Evolutionary conservation across 2,329 filamentous ascomycete genomes (phyloP).

Genomic region (Myriosclerotinia duriaeana): DNA sequence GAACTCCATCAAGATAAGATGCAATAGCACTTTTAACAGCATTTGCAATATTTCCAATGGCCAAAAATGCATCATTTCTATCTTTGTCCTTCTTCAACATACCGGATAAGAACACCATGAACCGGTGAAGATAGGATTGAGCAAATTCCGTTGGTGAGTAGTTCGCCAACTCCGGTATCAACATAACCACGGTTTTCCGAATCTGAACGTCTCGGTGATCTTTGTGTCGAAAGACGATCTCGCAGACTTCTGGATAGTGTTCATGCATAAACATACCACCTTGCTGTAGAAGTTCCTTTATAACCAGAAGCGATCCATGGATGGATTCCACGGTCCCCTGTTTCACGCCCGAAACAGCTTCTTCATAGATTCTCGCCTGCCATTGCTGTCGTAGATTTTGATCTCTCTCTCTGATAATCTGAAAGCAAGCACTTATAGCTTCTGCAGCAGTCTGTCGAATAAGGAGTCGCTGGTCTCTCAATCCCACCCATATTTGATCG

Average conservation of each 20-base stretch:
- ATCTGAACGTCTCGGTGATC: conserved; percentile 89
- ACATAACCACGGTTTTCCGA: conserved; percentile 81
- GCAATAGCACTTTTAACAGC: conserved; percentile 94
- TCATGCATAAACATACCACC: conserved; percentile 99
- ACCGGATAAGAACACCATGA: conserved; percentile 93
- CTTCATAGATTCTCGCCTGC: conserved; percentile 88
- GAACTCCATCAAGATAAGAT: conserved; percentile 89
- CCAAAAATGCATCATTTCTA: conserved; percentile 88
- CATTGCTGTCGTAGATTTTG: conserved; percentile 80
- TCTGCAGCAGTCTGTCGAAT: conserved; percentile 91
- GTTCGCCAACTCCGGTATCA: conserved; percentile 89
- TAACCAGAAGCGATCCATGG: conserved; percentile 88
- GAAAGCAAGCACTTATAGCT: conserved; percentile 90
- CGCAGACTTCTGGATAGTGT: conserved; percentile 86
- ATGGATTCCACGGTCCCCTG: conserved; percentile 81
- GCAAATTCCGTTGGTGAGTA: conserved; percentile 92
- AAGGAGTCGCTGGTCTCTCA: conserved; percentile 84
- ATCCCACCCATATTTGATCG: conserved; percentile 91
- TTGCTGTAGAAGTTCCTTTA: conserved; percentile 90
- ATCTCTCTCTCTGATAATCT: conserved; percentile 92
- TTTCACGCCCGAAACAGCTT: conserved; percentile 77
- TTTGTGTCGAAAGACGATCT: conserved; percentile 88
- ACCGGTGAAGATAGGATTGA: conserved; percentile 83
- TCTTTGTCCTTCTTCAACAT: conserved; percentile 96
- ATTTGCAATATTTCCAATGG: conserved; percentile 94